Conservation (phyloP, 805 yeast genomes). For the Candida ulmi region DNA sequence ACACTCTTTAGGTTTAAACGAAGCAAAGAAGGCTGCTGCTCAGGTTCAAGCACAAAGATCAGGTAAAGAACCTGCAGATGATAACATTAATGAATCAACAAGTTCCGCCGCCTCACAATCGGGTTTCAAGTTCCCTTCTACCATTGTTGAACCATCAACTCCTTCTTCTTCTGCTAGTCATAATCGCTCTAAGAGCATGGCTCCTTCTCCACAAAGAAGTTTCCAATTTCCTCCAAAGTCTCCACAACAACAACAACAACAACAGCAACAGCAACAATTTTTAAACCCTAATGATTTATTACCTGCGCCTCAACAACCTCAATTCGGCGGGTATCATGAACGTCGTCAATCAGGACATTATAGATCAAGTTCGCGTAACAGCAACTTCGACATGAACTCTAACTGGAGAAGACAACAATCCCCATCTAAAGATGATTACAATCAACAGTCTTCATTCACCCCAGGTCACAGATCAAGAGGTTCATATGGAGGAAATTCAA, state of each 20-base stretch:
- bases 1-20: slow-evolving; percentile 86
- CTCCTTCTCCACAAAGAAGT: slow-evolving; percentile 39
- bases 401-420: slow-evolving; percentile 54
- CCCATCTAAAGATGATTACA: slow-evolving; percentile 26
- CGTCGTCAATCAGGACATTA: slow-evolving; percentile 37
- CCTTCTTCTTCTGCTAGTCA: slow-evolving; percentile 10
- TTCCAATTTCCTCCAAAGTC: slow-evolving; percentile 62
- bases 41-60: slow-evolving; percentile 72
- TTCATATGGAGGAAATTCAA: slow-evolving; percentile 62
- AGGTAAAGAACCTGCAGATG: slow-evolving; percentile 17
- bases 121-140: slow-evolving; percentile 53
- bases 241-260: slow-evolving; percentile 15
- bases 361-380: slow-evolving; percentile 33
- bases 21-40: slow-evolving; percentile 97
- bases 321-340: slow-evolving; percentile 22
- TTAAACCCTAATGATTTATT: slow-evolving; percentile 23
- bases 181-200: slow-evolving; percentile 20
- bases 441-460: slow-evolving; percentile 37
- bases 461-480: slow-evolving; percentile 80
- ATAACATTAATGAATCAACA: slow-evolving; percentile 8
- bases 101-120: slow-evolving; percentile 26
- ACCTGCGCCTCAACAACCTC: slow-evolving; percentile 19
- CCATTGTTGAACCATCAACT: slow-evolving; percentile 28
- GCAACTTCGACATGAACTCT: slow-evolving; percentile 34
- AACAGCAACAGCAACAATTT: slow-evolving; percentile 10